Evolutionary conservation across 2,329 filamentous ascomycete genomes (phyloP).

Genomic region (Verticillium tricorpus): DNA sequence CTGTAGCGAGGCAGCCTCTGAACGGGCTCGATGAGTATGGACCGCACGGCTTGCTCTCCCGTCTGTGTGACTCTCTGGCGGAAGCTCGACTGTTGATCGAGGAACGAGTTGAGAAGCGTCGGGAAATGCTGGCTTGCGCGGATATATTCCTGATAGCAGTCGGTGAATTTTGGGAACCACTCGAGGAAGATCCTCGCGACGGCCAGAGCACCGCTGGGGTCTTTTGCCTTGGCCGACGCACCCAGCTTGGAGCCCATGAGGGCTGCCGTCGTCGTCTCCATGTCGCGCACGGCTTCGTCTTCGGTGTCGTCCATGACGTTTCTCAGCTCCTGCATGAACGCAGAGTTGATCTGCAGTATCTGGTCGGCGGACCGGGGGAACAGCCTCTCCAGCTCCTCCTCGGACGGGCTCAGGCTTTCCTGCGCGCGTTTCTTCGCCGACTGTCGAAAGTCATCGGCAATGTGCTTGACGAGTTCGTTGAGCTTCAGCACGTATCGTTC

Average conservation of each 20-base stretch:
- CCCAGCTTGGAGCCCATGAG: slow-evolving; percentile 38
- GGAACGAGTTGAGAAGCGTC: slow-evolving; percentile 71
- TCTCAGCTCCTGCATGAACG: slow-evolving; percentile 73
- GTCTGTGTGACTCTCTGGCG: slow-evolving; percentile 74
- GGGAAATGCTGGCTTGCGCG: slow-evolving; percentile 84
- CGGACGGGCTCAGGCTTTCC: slow-evolving; percentile 65
- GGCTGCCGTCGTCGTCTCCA: slow-evolving; percentile 52
- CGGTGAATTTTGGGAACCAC: slow-evolving; percentile 89
- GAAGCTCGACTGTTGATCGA: slow-evolving; percentile 79
- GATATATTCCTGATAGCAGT: slow-evolving; percentile 92
- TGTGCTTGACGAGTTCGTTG: slow-evolving; percentile 73
- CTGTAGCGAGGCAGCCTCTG: slow-evolving; percentile 93
- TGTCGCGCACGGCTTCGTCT: slow-evolving; percentile 70
- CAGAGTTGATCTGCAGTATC: slow-evolving; percentile 77
- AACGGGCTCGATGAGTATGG: slow-evolving; percentile 91
- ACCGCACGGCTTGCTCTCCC: slow-evolving; percentile 86
- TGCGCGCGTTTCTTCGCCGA: slow-evolving; percentile 56
- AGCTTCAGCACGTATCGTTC: slow-evolving; percentile 90
- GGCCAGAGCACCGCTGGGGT: slow-evolving; percentile 71
- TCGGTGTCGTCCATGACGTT: slow-evolving; percentile 79
- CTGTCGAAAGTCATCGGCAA: slow-evolving; percentile 75
- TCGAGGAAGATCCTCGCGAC: slow-evolving; percentile 80
- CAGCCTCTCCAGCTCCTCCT: slow-evolving; percentile 66
- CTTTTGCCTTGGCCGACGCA: slow-evolving; percentile 47
- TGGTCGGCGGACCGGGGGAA: slow-evolving; percentile 78